Percentiles rank a stretch among this genome's conserved stretches.
phyloP scores from a whole-genome alignment of 2,329 filamentous ascomycete species.

The Sporothrix brasiliensis region DNA sequence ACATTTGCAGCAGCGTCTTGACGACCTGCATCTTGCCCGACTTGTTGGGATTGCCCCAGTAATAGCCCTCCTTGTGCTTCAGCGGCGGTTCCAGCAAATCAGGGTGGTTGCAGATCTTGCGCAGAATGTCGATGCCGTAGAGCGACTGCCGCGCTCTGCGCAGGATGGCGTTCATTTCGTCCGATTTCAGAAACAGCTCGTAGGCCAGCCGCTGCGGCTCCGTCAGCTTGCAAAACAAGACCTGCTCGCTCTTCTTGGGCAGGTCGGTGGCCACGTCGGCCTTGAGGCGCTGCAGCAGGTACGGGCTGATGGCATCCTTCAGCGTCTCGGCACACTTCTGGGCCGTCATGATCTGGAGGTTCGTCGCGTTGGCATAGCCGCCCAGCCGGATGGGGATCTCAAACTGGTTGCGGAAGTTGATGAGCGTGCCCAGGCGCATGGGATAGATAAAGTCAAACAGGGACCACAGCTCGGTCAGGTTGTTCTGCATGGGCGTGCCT shows the following conservation, averaged over 20 bases:
- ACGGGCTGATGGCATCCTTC: conserved; percentile 91
- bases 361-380: conserved; percentile 93
- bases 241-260: conserved; percentile 93
- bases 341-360: conserved; percentile 90
- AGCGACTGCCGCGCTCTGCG: conserved; percentile 75
- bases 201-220: conserved; percentile 78
- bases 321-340: conserved; percentile 91
- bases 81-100: conserved; percentile 72
- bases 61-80: conserved; percentile 63
- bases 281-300: conserved; percentile 89
- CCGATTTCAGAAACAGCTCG: conserved; percentile 75
- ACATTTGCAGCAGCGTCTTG: conserved; percentile 81
- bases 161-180: conserved; percentile 83
- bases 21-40: conserved; percentile 97
- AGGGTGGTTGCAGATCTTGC: conserved; percentile 97
- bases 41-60: conserved; percentile 75
- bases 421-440: conserved; percentile 88
- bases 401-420: conserved; percentile 88
- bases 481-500: conserved; percentile 97
- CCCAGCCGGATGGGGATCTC: conserved; percentile 92
- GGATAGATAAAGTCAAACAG: conserved; percentile 97
- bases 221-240: conserved; percentile 92
- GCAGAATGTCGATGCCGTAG: conserved; percentile 85
- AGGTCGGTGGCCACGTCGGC: conserved; percentile 90
- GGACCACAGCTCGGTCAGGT: conserved; percentile 92